Percentiles rank a stretch among this genome's conserved stretches.
Conservation (phyloP, 805 yeast genomes). For the Phaffomyces antillensis region DNA sequence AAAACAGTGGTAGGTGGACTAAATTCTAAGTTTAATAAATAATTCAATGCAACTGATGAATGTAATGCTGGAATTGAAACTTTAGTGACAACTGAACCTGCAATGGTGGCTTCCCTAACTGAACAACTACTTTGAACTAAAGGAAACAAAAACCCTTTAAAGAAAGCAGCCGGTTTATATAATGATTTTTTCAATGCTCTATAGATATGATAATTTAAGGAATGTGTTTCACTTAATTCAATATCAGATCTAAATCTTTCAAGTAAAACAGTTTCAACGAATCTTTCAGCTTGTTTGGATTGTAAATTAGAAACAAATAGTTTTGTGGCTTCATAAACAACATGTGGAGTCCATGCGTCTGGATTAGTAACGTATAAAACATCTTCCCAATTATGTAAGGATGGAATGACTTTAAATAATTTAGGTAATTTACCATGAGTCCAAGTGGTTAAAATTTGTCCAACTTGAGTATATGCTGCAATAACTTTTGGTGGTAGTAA, state of each 20-base stretch:
- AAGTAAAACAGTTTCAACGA: conserved; percentile 58
- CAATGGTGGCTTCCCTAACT: conserved; percentile 89
- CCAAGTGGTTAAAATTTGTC: conserved; percentile 79
- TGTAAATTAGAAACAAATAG: conserved; percentile 85
- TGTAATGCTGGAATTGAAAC: conserved; percentile 92
- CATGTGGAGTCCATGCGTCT: conserved; percentile 90
- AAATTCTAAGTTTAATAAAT: conserved; percentile 75
- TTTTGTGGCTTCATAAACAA: conserved; percentile 90
- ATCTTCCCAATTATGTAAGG: conserved; percentile 93
- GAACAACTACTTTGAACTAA: conserved; percentile 84
- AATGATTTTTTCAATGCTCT: conserved; percentile 87
- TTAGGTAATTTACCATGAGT: conserved; percentile 97
- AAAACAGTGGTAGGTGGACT: conserved; percentile 86
- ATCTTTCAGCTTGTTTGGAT: conserved; percentile 83
- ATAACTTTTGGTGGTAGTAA: conserved; percentile 93
- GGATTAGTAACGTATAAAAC: conserved; percentile 90
- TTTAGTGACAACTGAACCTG: conserved; percentile 83
- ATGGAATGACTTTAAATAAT: conserved; percentile 89
- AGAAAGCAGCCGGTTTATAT: conserved; percentile 96
- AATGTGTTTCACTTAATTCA: conserved; percentile 68
- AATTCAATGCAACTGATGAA: conserved; percentile 90
- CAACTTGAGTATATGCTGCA: conserved; percentile 89
- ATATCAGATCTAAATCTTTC: conserved; percentile 68
- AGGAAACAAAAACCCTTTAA: conserved; percentile 93
- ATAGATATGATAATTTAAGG: conserved; percentile 86